Base-by-base conservation (phyloP, 176 grass and related monocot genomes). In the Olyra latifolia region DNA sequence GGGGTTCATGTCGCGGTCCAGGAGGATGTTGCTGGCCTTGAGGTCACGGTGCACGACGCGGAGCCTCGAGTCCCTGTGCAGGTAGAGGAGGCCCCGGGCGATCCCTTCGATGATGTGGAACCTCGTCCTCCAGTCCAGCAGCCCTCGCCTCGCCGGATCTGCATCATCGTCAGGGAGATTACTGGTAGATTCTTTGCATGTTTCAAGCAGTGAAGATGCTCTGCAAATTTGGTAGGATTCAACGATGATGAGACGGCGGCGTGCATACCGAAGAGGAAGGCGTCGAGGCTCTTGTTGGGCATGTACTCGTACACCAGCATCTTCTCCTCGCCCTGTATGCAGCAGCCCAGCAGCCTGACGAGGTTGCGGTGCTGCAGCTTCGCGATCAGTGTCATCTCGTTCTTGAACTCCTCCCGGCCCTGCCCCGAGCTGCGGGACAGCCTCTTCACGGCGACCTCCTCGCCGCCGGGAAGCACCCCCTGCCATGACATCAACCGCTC, bases 271-370 rank as follows among this genome's bases (percentile, higher is more conserved):
- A 94, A 94, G 67, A 94, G 80, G 62, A 91, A 89, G 0, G 61
- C 82, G 66, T 94, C 92, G 43, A 94, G 75, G 76, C 92, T 94
- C 75, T 79, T 82, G 68, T 94, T 91, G 43, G 92, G 86, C 82
- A 94, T 86, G 68, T 89, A 91, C 72, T 94, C 92, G 59, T 94
- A 94, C 1, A 94, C 84, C 52, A 94, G n/a, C 11, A 94, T 91
- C 77, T 84, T 94, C 75, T 94, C 92, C 27, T 84, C 68, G 10
- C 80, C 68, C 59, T 94, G 72, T 42, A 94, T 82, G 88, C 92
- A 94, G 45, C 83, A 94, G 0, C 92, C 92, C 0, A 94, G 41
- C 43, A 91, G 8, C 25, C 43, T 74, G 0, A 94, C 92, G 0
- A 94, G 86, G 50, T 94, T 94, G 28, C 86, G 84, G 80, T 94